A percentile compares a stretch with the other conserved stretches of the same genome.
phyloP scores from a whole-genome alignment of 208 protist species.

The Trypanosoma congolense region DNA sequence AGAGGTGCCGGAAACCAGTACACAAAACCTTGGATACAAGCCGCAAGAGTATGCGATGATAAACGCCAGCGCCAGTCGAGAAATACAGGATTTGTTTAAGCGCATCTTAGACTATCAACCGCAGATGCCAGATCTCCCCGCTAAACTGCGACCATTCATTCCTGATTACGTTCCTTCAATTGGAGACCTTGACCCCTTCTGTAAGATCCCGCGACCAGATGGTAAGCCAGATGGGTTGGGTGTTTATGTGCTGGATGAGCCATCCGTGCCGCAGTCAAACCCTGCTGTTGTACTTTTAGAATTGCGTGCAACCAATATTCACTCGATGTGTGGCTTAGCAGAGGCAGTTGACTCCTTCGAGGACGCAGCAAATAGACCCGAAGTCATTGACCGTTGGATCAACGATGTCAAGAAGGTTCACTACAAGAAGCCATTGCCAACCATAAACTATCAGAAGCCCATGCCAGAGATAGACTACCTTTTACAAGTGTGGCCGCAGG shows the following conservation, averaged over 20 bases:
- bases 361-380: slow-evolving; percentile 92
- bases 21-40: slow-evolving; percentile 71
- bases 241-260: slow-evolving; percentile 95
- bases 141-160: slow-evolving; percentile 96
- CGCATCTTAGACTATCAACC: slow-evolving; percentile 94
- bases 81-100: slow-evolving; percentile 96
- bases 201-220: slow-evolving; percentile 95
- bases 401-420: slow-evolving; percentile 94
- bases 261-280: slow-evolving; percentile 93
- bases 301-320: slow-evolving; percentile 79
- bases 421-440: slow-evolving; percentile 92
- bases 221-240: slow-evolving; percentile 85
- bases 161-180: slow-evolving; percentile 97
- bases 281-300: slow-evolving; percentile 90
- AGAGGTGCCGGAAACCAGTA: slow-evolving; percentile 16
- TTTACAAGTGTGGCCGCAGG: slow-evolving; percentile 93
- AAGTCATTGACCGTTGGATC: slow-evolving; percentile 95
- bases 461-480: slow-evolving; percentile 96
- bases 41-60: slow-evolving; percentile 81
- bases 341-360: slow-evolving; percentile 93
- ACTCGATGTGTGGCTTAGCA: slow-evolving; percentile 36
- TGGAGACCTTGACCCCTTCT: slow-evolving; percentile 96
- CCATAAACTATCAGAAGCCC: slow-evolving; percentile 92
- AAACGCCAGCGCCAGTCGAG: slow-evolving; percentile 77
- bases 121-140: slow-evolving; percentile 91